These are phyloP conservation scores for Trichoderma harzianum DNA, from an alignment of 2,329 filamentous ascomycete species.

Conservation along the genomic window DNA sequence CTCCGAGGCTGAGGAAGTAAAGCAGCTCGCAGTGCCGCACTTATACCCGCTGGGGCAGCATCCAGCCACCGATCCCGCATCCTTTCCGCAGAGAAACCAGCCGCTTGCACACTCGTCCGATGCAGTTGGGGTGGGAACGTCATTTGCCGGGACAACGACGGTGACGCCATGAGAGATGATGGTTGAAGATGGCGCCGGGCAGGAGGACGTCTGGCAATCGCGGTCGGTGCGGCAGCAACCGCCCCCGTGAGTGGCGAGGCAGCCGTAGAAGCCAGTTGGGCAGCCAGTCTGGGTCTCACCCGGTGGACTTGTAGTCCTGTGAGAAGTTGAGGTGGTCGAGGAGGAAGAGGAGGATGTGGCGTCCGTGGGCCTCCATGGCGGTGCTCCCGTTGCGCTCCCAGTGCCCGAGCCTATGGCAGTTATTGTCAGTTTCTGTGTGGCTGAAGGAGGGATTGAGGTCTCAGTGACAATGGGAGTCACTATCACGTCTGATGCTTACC, in stretches of 20 bases:
- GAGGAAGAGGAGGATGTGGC: background rate
- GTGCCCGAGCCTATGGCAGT: conserved; percentile 39
- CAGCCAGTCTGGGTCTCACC: conserved; percentile 49
- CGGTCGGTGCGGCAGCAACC: conserved; percentile 84
- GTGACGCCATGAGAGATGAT: conserved; percentile 68
- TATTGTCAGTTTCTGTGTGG: conserved; percentile 36
- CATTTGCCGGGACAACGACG: conserved; percentile 60
- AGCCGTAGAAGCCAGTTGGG: conserved; percentile 89
- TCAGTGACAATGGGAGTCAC: conserved; percentile 41
- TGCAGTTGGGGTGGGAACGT: conserved; percentile 43
- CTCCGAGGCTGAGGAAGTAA: conserved; percentile 48
- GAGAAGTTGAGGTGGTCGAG: background rate
- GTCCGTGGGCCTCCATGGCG: conserved; percentile 44
- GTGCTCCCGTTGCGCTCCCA: conserved; percentile 35
- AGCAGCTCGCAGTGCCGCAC: conserved; percentile 72
- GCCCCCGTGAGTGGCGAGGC: conserved; percentile 77
- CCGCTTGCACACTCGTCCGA: conserved; percentile 65
- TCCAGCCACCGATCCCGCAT: conserved; percentile 62
- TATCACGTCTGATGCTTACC: conserved; percentile 41
- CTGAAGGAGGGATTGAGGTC: conserved; percentile 35
- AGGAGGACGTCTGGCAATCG: conserved; percentile 78
- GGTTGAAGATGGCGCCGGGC: conserved; percentile 61
- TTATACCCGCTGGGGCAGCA: conserved; percentile 79
- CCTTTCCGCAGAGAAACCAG: conserved; percentile 69
- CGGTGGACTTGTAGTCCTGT: background rate